These are phyloP conservation scores for Bretschneidera sinensis DNA, from an alignment of 345 rosid species.

Conservation along the genomic window DNA sequence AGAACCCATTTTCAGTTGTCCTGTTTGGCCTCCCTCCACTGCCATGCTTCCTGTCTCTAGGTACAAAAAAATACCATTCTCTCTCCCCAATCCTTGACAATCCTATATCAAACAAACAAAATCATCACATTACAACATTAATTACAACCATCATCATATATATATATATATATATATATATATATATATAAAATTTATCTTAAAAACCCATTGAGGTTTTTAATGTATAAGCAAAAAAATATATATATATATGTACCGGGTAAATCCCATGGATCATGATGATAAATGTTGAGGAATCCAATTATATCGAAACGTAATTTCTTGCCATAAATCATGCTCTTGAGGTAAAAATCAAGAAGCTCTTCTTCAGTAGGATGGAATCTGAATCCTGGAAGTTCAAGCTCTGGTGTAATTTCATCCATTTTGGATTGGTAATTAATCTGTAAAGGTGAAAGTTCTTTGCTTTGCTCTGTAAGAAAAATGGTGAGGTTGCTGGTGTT, in stretches of 20 bases:
- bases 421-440: background rate
- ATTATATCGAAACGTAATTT: constrained; percentile 44
- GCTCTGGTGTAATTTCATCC: constrained; percentile 31
- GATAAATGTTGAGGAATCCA: constrained; percentile 66
- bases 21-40: constrained; percentile 84
- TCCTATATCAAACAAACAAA: constrained; percentile 26
- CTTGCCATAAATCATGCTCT: constrained; percentile 56
- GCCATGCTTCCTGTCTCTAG: constrained; percentile 83
- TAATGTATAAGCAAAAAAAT: no score
- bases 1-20: constrained; percentile 78
- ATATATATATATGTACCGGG: no score
- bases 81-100: constrained; percentile 78
- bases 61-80: constrained; percentile 96
- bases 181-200: no score
- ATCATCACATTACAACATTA: background rate
- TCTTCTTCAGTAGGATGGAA: constrained; percentile 97
- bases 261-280: constrained; percentile 71
- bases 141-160: background rate
- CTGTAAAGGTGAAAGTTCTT: background rate
- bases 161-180: no score
- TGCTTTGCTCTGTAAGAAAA: background rate
- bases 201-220: no score
- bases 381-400: constrained; percentile 79
- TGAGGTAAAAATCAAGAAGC: constrained; percentile 80
- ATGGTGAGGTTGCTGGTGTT: no score